Evolutionary conservation across 371 early-diverging fungal species (phyloP), one percentile per base, ranked within the genome.

Genomic region (Smittium culicis): DNA sequence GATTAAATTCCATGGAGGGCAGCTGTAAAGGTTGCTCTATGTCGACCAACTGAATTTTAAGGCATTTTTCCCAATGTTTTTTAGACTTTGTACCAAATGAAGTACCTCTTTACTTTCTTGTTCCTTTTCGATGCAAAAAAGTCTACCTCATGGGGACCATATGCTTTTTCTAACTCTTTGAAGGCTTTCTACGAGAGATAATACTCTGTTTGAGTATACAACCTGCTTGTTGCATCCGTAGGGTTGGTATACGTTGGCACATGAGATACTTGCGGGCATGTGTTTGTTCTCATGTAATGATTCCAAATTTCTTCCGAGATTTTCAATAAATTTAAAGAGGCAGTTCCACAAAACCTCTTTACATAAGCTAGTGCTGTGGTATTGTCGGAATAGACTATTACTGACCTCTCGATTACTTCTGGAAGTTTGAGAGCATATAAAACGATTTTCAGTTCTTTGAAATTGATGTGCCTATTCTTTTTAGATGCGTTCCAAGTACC

Each of bases 271-370:
- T 57, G 57, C 5, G 57, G 57, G 16, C 27, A 5, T 20, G 57
- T 57, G 57, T 57, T 57, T 57, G 57, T 57, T 25, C n/a, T 27
- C 57, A 57, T 3, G 57, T 25, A 57, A 25, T 57, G 57, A 11
- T 20, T 57, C 57, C 57, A 57, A 16, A 57, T 57, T 3, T 57
- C 27, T 25, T 57, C 57, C 27, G 57, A 14, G 5, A 57, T 57
- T 27, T 57, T 25, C 27, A 57, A 25, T 25, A 57, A 25, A 3
- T 27, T 57, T 14, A 5, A 16, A 3, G 57, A 57, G 5, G 45
- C 45, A 45, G 5, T 45, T 20, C 45, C 5, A 20, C 5, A 5
- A 45, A 45, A 45, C 20, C 20, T 45, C 45, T 20, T 45, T 5
- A 45, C 45, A 20, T 45, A 45, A 45, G 45, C 45, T 45, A 45